Percentiles rank a stretch among this genome's conserved stretches.
These are phyloP conservation scores for Boletus sp. DNA, from an alignment of 1,284 basidiomycete species.

Conservation along the genomic window DNA sequence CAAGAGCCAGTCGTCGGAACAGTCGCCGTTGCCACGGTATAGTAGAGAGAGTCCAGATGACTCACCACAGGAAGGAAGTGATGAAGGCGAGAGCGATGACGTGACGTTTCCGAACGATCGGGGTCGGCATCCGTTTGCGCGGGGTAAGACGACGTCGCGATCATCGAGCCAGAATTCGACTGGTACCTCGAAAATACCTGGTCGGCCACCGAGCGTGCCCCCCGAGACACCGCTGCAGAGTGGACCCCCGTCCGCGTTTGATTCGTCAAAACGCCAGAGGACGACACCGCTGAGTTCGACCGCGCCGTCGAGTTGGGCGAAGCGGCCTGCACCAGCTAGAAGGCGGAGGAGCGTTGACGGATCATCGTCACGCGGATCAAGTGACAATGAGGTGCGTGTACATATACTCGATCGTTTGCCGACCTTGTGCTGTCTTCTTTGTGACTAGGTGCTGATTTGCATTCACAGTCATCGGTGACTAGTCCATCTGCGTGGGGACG, in stretches of 20 bases:
- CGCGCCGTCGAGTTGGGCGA: constrained; percentile 71
- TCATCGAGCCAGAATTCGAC: constrained; percentile 56
- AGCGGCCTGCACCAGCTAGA: constrained; percentile 56
- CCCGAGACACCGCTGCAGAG: constrained; percentile 46
- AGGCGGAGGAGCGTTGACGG: constrained; percentile 68
- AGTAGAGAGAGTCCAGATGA: constrained; percentile 29
- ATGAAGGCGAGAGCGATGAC: constrained; percentile 29
- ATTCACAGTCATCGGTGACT: constrained; percentile 29
- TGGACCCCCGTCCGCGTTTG: constrained; percentile 48
- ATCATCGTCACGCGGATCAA: constrained; percentile 40
- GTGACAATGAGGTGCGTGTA: constrained; percentile 64
- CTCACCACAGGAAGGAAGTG: constrained; percentile 30
- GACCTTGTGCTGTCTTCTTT: constrained; percentile 1
- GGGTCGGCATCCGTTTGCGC: constrained; percentile 32
- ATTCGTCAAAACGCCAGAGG: constrained; percentile 59
- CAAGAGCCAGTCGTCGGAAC: constrained; percentile 26
- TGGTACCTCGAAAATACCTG: constrained; percentile 39
- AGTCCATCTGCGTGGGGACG: constrained; percentile 43
- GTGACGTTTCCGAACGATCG: constrained; percentile 30
- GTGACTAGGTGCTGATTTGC: constrained; percentile 8
- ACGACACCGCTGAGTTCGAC: constrained; percentile 51
- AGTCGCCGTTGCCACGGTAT: constrained; percentile 20
- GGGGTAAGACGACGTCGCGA: constrained; percentile 36
- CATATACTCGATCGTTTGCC: constrained; percentile 16
- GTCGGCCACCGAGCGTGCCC: constrained; percentile 44